Percentiles rank a stretch among this genome's conserved stretches.
Conservation (phyloP, 2,329 filamentous ascomycete species). For the Coniochaeta ligniaria region DNA sequence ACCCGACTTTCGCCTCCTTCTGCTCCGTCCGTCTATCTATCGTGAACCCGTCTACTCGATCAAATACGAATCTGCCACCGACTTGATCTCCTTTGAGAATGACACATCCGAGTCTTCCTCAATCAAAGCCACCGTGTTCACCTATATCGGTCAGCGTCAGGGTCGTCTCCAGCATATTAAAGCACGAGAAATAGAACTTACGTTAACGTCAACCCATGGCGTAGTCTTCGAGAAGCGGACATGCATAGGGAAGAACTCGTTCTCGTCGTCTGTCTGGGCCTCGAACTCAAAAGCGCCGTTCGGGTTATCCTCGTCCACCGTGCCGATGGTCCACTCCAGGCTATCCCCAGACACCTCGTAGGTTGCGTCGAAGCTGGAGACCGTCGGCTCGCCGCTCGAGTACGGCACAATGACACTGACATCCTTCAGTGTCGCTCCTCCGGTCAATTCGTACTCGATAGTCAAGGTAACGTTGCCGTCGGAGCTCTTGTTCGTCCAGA, state of each 20-base stretch:
- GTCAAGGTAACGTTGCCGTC: slow-evolving; percentile 82
- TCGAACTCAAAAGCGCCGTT: slow-evolving; percentile 94
- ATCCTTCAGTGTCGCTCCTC: slow-evolving; percentile 70
- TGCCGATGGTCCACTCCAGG: slow-evolving; percentile 88
- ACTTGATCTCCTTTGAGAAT: slow-evolving; percentile 78
- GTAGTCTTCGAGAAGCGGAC: slow-evolving; percentile 79
- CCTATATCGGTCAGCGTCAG: slow-evolving; percentile 28
- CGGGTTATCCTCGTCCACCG: slow-evolving; percentile 73
- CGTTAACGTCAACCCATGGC: slow-evolving; percentile 89
- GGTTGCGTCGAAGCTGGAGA: slow-evolving; percentile 88
- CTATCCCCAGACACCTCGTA: slow-evolving; percentile 92
- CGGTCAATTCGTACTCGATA: slow-evolving; percentile 89
- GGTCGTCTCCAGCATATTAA: not conserved
- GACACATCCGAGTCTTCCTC: slow-evolving; percentile 73
- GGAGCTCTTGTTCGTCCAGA: slow-evolving; percentile 89
- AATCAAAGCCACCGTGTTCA: slow-evolving; percentile 61
- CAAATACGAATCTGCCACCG: slow-evolving; percentile 65
- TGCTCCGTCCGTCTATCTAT: not conserved
- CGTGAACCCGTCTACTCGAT: slow-evolving; percentile 57
- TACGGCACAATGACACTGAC: slow-evolving; percentile 88
- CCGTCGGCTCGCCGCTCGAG: slow-evolving; percentile 71
- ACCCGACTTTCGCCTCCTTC: slow-evolving; percentile 7
- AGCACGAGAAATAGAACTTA: slow-evolving; percentile 42
- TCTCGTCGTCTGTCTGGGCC: slow-evolving; percentile 77
- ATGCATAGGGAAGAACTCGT: slow-evolving; percentile 97